A percentile compares a stretch with the other conserved stretches of the same genome.
phyloP scores from a whole-genome alignment of 2,329 filamentous ascomycete genomes.

The Venturiaceae sp. region DNA sequence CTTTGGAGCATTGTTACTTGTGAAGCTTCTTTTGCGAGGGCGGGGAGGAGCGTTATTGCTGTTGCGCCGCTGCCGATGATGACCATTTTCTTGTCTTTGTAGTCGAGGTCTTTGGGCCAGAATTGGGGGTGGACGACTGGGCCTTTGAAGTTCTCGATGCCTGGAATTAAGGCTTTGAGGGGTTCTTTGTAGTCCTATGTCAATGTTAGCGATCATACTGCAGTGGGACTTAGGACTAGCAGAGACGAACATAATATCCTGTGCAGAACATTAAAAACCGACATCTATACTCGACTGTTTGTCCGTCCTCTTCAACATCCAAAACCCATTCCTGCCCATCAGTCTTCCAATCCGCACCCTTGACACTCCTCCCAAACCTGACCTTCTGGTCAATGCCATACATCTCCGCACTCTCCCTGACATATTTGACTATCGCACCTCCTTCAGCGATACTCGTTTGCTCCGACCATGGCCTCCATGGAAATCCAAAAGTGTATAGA shows the following conservation, averaged over 20 bases:
- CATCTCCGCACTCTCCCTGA: constrained; percentile 30
- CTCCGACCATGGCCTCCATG: constrained; percentile 57
- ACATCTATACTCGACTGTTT: constrained; percentile 24
- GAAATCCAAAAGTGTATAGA: constrained; percentile 46
- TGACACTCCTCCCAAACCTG: constrained; percentile 30
- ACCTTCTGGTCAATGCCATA: constrained; percentile 38
- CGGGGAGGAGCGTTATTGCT: constrained; percentile 66
- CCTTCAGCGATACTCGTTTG: constrained; percentile 33
- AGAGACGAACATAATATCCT: constrained; percentile 52
- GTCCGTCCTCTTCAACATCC: constrained; percentile 24
- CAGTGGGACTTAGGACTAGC: too few relatives aligned
- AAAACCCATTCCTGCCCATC: constrained; percentile 38
- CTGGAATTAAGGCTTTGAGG: constrained; percentile 52
- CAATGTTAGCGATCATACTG: neutral
- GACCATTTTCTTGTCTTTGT: constrained; percentile 56
- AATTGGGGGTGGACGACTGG: constrained; percentile 60
- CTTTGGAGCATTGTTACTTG: constrained; percentile 74
- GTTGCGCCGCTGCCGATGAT: constrained; percentile 74
- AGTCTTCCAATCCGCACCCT: constrained; percentile 33
- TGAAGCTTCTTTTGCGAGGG: constrained; percentile 52
- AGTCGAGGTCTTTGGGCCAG: constrained; percentile 62
- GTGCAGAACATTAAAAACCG: constrained; percentile 50
- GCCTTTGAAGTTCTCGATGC: constrained; percentile 56
- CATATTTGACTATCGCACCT: constrained; percentile 32
- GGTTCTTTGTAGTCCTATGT: constrained; percentile 51